Evolutionary conservation across 345 rosid genomes (phyloP), one percentile per base, ranked within the genome.

Genomic region (Passiflora organensis): DNA sequence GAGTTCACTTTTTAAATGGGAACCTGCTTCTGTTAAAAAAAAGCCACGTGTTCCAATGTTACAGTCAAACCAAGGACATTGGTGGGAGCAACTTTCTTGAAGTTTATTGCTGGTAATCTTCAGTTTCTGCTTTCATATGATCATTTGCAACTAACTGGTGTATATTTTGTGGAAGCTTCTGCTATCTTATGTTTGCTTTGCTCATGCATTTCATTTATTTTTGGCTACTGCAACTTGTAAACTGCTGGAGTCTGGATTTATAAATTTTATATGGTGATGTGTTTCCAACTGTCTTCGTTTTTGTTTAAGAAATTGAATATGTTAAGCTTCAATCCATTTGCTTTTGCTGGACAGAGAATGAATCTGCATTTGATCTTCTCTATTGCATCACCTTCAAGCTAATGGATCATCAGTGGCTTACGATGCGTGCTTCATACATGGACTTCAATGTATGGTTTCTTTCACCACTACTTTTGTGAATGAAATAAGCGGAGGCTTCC

Each of bases 371-470:
- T 74, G 99, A 93, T 67, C 72, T 84, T 68, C 96, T 93, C 14
- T 93, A 93, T 59, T 89, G 99, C 79, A 86, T 88, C 69, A 84
- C 97, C 11, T 93, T 89, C 85, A 93, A 93, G 83, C 80, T 93
- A 62, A 86, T 93, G 97, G 96, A 93, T 80, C 86, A 82, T 32
- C 86, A 81, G 59, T 93, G 99, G 99, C 96, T 89, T 52, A 41
- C 81, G 37, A 89, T 93, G 89, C 99, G 70, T 10, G 97, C 99
- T 9, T 93, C 97, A 38, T 93, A 93, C 72, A 93, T 93, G 99
- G 99, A 93, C 73, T 93, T 93, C 74, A 93, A 93, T 65, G 99
- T 89, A 72, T 51, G 81, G 49, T 45, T 57, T 46, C 55, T 48
- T 67, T 32, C 56, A 23, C 37, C 53, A 0, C 32, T 44, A 37